Conservation (phyloP, 192 early-diverging fungal species). For the Glomus cerebriforme region DNA sequence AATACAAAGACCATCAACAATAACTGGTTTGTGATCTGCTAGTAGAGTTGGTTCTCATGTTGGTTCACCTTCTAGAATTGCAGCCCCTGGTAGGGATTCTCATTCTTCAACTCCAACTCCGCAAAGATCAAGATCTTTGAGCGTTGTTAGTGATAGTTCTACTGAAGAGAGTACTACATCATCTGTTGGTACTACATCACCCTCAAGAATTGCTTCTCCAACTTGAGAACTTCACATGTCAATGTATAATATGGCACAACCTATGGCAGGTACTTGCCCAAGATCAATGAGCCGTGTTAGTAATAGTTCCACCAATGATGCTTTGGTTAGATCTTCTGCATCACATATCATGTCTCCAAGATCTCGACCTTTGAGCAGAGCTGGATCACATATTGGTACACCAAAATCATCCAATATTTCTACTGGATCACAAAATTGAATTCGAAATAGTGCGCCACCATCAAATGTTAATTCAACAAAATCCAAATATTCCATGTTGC, state of each 20-base stretch:
- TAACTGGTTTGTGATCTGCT: slow-evolving; percentile 12
- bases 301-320: slow-evolving; percentile 26
- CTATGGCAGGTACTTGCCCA: slow-evolving; percentile 4
- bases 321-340: neutral
- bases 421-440: neutral
- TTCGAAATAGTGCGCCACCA: slow-evolving; percentile 5
- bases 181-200: slow-evolving; percentile 6
- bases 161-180: slow-evolving; percentile 33
- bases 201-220: slow-evolving; percentile 21
- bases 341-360: neutral
- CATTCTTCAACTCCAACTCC: neutral
- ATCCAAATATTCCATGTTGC: neutral
- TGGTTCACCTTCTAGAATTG: slow-evolving; percentile 23
- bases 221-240: neutral
- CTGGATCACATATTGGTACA: neutral
- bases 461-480: neutral
- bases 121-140: slow-evolving; percentile 6
- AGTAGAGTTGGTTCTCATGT: neutral
- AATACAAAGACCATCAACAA: slow-evolving; percentile 7
- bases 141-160: slow-evolving; percentile 27
- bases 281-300: slow-evolving; percentile 24
- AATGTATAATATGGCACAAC: neutral
- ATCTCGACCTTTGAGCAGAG: slow-evolving; percentile 9
- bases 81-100: neutral
- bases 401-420: slow-evolving; percentile 9